Evolutionary conservation across 768 basidiomycete genomes (phyloP), one percentile per base, ranked within the genome.

Genomic region (Goffeauzyma gilvescens): DNA sequence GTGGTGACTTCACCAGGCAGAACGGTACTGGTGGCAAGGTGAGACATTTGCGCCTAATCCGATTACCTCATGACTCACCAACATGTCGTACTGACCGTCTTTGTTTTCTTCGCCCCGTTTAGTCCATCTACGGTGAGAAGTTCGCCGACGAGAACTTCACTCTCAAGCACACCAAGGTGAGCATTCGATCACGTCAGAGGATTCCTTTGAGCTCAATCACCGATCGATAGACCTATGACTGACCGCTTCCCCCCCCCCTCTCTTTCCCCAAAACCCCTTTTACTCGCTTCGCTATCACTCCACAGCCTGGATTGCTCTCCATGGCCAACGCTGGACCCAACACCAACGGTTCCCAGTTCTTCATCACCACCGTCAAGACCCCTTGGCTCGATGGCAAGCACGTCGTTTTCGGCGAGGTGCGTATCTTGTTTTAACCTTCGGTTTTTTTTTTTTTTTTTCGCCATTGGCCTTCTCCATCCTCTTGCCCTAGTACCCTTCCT

Each of bases 1-100:
- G 81, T 20, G 84, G 84, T 20, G 84, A 87, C 65, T 84, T 85
- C 64, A 82, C 80, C 23, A 58, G 65, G 20, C 46, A 49, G 27
- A 62, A 67, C 44, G 65, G 65, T 14, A 65, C 61, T 1, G 65
- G 64, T 37, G 65, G 65, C 14, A 53, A 54, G n/a, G n/a, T n/a
- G n/a, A n/a, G n/a, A n/a, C n/a, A n/a, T n/a, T n/a, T n/a, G n/a
- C n/a, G n/a, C n/a, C n/a, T n/a, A n/a, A n/a, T n/a, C n/a, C n/a
- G n/a, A n/a, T n/a, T n/a, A n/a, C n/a, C n/a, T n/a, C n/a, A n/a
- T n/a, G n/a, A n/a, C n/a, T n/a, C n/a, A n/a, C n/a, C n/a, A n/a
- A n/a, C n/a, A n/a, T n/a, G n/a, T n/a, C n/a, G n/a, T n/a, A n/a
- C n/a, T n/a, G n/a, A n/a, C n/a, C n/a, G n/a, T n/a, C n/a, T n/a